phyloP scores from a whole-genome alignment of 2,329 filamentous ascomycete species.

The Arthrobotrys entomopaga region DNA sequence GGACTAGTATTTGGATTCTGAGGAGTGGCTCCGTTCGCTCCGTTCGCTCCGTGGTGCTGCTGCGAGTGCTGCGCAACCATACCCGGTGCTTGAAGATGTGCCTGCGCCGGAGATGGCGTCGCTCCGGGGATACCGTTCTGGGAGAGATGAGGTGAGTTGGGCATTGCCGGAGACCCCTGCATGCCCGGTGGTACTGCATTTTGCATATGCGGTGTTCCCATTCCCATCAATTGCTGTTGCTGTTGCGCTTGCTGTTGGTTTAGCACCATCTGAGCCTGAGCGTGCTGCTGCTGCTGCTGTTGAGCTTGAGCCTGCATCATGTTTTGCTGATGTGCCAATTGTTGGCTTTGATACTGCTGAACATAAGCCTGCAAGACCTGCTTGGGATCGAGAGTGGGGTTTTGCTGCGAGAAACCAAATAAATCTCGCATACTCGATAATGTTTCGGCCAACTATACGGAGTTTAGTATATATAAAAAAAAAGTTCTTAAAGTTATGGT shows the following conservation, averaged over 20 bases:
- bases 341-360: conserved; percentile 63
- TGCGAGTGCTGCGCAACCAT: conserved; percentile 76
- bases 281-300: conserved; percentile 56
- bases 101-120: conserved; percentile 67
- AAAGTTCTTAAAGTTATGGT: conserved; percentile 28
- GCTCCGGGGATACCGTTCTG: conserved; percentile 55
- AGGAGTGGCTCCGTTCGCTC: conserved; percentile 56
- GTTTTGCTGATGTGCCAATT: conserved; percentile 60
- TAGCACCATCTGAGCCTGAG: conserved; percentile 59
- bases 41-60: conserved; percentile 68
- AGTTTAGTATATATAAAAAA: conserved; percentile 8
- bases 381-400: conserved; percentile 69
- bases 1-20: conserved; percentile 71
- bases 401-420: conserved; percentile 69
- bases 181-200: conserved; percentile 57
- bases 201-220: conserved; percentile 57
- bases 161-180: conserved; percentile 57
- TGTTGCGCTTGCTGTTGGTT: conserved; percentile 56
- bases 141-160: conserved; percentile 57
- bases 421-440: conserved; percentile 71
- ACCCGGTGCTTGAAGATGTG: conserved; percentile 71
- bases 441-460: conserved; percentile 70
- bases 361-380: conserved; percentile 65
- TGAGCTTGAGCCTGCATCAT: conserved; percentile 58
- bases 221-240: conserved; percentile 57